Percentiles rank a stretch among this genome's conserved stretches.
These are phyloP conservation scores for Phytopythium oedochilum DNA, from an alignment of 352 stramenopile species.

Conservation along the genomic window DNA sequence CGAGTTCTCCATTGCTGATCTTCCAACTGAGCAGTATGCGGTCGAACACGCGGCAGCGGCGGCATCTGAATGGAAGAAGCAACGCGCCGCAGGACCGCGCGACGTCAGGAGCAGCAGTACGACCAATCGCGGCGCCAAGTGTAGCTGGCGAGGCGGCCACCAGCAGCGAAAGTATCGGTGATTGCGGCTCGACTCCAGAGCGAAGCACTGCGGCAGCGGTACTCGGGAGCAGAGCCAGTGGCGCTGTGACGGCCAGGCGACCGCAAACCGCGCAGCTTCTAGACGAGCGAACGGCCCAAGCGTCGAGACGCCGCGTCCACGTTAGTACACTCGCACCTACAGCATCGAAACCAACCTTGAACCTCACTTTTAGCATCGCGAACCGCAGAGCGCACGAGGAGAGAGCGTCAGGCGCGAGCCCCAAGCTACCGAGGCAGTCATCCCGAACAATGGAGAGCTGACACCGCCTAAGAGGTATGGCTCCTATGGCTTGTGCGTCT, in stretches of 20 bases:
- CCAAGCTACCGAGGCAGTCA: neutral
- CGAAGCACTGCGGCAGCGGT: too few relatives aligned
- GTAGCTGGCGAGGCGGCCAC: neutral
- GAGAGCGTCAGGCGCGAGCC: neutral
- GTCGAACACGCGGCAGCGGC: conserved; percentile 32
- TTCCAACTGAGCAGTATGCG: too few relatives aligned
- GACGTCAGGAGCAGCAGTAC: neutral
- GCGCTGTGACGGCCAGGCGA: conserved; percentile 16
- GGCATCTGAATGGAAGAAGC: conserved; percentile 51
- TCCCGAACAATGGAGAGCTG: neutral
- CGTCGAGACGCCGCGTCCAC: conserved; percentile 22
- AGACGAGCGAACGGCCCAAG: conserved; percentile 7
- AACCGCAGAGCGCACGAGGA: conserved; percentile 23
- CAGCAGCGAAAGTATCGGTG: neutral
- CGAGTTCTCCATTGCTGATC: too few relatives aligned
- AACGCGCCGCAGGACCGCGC: conserved; percentile 20
- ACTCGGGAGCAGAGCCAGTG: too few relatives aligned
- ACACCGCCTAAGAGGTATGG: too few relatives aligned
- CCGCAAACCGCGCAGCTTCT: conserved; percentile 7
- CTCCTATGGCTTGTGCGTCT: too few relatives aligned
- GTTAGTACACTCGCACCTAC: too few relatives aligned
- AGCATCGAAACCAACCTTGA: neutral
- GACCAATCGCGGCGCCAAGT: neutral
- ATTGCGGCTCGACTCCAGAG: neutral
- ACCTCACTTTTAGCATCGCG: neutral